A percentile compares a stretch with the other conserved stretches of the same genome.
phyloP scores from a whole-genome alignment of 495 filamentous ascomycete species.

The Penicillium canariense region DNA sequence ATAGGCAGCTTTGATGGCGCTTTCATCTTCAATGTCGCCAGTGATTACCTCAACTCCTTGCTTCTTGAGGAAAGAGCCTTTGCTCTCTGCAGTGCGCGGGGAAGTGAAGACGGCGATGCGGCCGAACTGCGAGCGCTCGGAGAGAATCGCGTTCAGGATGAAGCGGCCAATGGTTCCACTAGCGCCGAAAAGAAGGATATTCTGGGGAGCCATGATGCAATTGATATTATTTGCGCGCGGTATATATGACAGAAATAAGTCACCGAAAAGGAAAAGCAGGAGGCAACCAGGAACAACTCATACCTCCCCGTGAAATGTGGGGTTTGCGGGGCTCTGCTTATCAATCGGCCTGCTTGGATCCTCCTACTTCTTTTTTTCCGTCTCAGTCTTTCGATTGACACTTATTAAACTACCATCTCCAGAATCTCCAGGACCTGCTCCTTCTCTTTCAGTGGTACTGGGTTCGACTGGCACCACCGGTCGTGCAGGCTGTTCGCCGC shows the following conservation, averaged over 20 bases:
- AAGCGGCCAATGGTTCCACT: slow-evolving; percentile 66
- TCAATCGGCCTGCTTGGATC: slow-evolving; percentile 11
- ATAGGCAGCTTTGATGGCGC: slow-evolving; percentile 54
- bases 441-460: slow-evolving; percentile 47
- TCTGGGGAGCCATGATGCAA: slow-evolving; percentile 25
- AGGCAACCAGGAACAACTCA: background rate
- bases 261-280: background rate
- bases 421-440: slow-evolving; percentile 56
- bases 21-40: slow-evolving; percentile 54
- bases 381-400: background rate
- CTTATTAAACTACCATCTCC: slow-evolving; percentile 40
- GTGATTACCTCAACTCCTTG: slow-evolving; percentile 56
- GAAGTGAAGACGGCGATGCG: slow-evolving; percentile 65
- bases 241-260: background rate
- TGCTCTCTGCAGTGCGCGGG: slow-evolving; percentile 42
- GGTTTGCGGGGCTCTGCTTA: slow-evolving; percentile 25
- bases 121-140: slow-evolving; percentile 49
- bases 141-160: slow-evolving; percentile 59
- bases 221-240: background rate
- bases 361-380: background rate
- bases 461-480: slow-evolving; percentile 48
- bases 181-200: slow-evolving; percentile 67
- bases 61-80: slow-evolving; percentile 33
- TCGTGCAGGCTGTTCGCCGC: slow-evolving; percentile 54
- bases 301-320: slow-evolving; percentile 1